Conservation (phyloP, 306 rosid species). For the Rosa lucieae region DNA sequence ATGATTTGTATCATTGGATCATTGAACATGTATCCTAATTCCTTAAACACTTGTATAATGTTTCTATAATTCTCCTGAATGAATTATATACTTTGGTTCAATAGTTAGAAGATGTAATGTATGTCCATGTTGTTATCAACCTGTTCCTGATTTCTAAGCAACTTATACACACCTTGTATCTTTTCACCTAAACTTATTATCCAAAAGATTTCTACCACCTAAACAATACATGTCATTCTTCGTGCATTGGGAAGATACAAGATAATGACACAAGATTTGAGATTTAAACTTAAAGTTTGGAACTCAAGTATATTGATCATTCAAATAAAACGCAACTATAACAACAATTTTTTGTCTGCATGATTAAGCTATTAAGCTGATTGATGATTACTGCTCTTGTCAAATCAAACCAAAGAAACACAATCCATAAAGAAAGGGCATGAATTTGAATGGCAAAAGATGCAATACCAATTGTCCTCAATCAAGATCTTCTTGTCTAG, state of each 20-base stretch:
- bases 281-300: neutral
- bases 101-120: neutral
- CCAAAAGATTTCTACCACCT: neutral
- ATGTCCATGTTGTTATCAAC: neutral
- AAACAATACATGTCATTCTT: neutral
- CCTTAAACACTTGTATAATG: neutral
- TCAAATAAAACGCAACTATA: neutral
- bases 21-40: neutral
- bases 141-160: neutral
- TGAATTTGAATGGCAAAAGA: conserved; percentile 12
- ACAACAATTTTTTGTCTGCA: neutral
- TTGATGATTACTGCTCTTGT: neutral
- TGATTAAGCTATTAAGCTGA: neutral
- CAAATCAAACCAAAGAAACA: conserved; percentile 8
- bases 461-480: conserved; percentile 45
- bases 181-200: neutral
- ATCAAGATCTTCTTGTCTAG: conserved; percentile 94
- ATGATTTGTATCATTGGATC: neutral
- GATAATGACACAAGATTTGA: neutral
- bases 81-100: neutral
- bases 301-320: neutral
- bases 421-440: neutral
- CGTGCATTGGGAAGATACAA: neutral
- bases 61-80: neutral
- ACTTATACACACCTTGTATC: neutral